Base-by-base conservation (phyloP, 768 basidiomycete species). In the Psilocybe subaeruginosa region DNA sequence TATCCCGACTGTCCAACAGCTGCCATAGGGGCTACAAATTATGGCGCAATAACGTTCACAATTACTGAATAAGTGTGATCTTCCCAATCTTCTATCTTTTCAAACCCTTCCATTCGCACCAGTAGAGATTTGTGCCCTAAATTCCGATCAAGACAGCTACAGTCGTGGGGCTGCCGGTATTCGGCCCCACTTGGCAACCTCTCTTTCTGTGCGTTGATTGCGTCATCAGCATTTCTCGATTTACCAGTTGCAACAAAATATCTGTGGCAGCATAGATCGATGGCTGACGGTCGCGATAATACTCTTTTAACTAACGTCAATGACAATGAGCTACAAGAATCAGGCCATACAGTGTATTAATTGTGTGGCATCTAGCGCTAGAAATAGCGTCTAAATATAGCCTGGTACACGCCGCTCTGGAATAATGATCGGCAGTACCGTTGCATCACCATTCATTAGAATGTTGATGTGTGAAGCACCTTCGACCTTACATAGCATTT, bases 51-150 rank as follows among this genome's bases (percentile, higher is more conserved):
- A 51, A 12, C 4, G 49, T 12, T 4, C 53, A 27, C 19, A 14
- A 37, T 54, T 37, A 43, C 53, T 31, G 33, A 31, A 27, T 30
- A 5, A 9, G 49, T 51, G 11, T 31, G 51, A 37, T 53, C 31
- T 53, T 35, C 30, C 30, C 16, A 14, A 8, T 39, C 37, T 8
- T 39, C 8, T 14, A 43, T n/a, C 41, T 53, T 53, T 53, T 37
- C n/a, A 23, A 11, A 33, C 9, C 30, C 51, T 53, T 53, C 51
- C 17, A 35, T 53, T 53, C 51, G 14, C 51, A 53, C 51, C 35
- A n/a, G n/a, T 35, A 23, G 11, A 35, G 51, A 53, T 53, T 37
- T 53, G 51, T 53, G 51, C 51, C 51, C 51, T 31, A 53, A 53
- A 53, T 35, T 19, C n/a, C 51, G 51, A 33, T 33, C 29, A 31